Base-by-base conservation (phyloP, 352 stramenopile species). In the Phytophthora hybrid region DNA sequence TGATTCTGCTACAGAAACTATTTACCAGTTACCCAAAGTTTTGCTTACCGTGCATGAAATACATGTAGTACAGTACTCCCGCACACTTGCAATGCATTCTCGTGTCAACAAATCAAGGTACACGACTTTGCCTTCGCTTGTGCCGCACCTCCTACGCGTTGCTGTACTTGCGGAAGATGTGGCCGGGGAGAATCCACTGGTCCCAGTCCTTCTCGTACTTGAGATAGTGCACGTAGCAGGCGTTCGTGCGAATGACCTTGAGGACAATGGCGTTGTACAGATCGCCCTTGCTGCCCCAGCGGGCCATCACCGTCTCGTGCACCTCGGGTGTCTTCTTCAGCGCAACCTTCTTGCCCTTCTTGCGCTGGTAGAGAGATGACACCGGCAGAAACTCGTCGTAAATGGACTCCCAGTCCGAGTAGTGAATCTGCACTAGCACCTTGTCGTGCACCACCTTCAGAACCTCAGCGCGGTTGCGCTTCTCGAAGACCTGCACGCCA, bases 171-270 rank as follows among this genome's bases (percentile, higher is more conserved):
- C 83, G 86, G 71, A 93, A 94, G 44, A 94, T 94, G 66, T 93
- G 87, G 46, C 85, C 84, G 1, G 87, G 87, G 18, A 94, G 70
- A 46, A 94, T 74, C 87, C 87, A 94, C 64, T 94, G 87, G 78
- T 94, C 85, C 87, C 87, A 94, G 76, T 94, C 85, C 60, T 92
- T 92, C 63, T 94, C 84, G 59, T 88, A 93, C 80, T 94, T 93
- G 67, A 93, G 77, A 64, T 93, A 94, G 74, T 94, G 87, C 80
- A 94, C 87, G 47, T 87, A 80, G 67, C 85, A 93, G 6, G 87
- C 85, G 62, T 93, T 92, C 2, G 87, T 88, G 63, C 81, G 84
- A 60, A 93, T 87, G 26, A 93, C 87, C 74, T 93, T 93, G 52
- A 92, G 85, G 66, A 94, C 86, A 32, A 92, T 89, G 46, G 87